A percentile compares a stretch with the other conserved stretches of the same genome.
These are phyloP conservation scores for Prunus yedoensis DNA, from an alignment of 331 rosid genomes.

Conservation along the genomic window DNA sequence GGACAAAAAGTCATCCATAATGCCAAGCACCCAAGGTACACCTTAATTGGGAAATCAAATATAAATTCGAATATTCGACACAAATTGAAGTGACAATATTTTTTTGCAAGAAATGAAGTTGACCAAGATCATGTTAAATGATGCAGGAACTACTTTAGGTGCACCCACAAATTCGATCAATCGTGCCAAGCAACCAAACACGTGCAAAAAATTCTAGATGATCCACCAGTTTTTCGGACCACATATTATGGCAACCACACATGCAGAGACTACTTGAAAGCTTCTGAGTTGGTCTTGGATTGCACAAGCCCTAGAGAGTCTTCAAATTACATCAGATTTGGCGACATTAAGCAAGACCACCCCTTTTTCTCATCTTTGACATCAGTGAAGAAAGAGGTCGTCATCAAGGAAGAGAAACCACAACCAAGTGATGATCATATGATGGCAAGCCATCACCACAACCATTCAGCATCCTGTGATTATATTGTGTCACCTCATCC, in stretches of 20 bases:
- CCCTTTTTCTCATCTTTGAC: constrained; percentile 17
- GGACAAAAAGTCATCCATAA: constrained; percentile 64
- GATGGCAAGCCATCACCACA: background rate
- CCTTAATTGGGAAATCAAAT: too few species aligned
- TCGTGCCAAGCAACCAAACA: constrained; percentile 65
- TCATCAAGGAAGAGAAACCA: background rate
- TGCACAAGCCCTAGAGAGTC: constrained; percentile 22
- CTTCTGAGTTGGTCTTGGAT: constrained; percentile 50
- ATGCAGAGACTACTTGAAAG: constrained; percentile 34
- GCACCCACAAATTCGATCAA: constrained; percentile 68
- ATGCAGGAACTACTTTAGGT: constrained; percentile 67
- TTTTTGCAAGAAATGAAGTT: too few species aligned
- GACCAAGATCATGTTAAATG: constrained; percentile 43
- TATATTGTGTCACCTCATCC: background rate
- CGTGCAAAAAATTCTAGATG: constrained; percentile 48
- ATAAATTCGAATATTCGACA: too few species aligned
- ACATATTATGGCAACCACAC: constrained; percentile 68
- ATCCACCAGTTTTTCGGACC: constrained; percentile 46
- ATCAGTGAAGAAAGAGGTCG: background rate
- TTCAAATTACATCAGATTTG: constrained; percentile 41
- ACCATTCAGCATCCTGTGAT: background rate
- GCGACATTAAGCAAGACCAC: constrained; percentile 26
- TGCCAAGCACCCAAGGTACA: constrained; percentile 50
- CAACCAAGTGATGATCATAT: background rate
- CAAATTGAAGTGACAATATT: too few species aligned